Evolutionary conservation across 106 monocot genomes (phyloP).

Genomic region (Alisma plantagoaquatica): DNA sequence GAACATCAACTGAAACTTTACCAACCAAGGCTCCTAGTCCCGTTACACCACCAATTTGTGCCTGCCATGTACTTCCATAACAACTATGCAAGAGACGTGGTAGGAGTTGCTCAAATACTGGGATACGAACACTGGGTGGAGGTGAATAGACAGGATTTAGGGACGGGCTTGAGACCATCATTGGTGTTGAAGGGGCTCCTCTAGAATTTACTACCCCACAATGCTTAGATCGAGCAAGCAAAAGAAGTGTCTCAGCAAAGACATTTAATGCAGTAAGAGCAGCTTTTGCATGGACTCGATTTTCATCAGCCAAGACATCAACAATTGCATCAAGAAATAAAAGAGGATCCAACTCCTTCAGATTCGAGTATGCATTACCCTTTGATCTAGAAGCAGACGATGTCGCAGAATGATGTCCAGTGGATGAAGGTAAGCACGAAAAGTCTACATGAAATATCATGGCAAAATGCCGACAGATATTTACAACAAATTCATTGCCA

Average conservation of each 20-base stretch:
- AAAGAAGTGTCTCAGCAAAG: slow-evolving; percentile 80
- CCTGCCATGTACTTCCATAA: slow-evolving; percentile 97
- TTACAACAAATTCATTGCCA: slow-evolving; percentile 69
- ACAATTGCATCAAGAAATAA: slow-evolving; percentile 97
- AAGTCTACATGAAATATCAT: slow-evolving; percentile 96
- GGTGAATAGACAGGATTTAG: slow-evolving; percentile 91
- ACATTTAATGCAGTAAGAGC: slow-evolving; percentile 63
- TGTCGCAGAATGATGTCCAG: slow-evolving; percentile 36
- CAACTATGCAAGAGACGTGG: slow-evolving; percentile 95
- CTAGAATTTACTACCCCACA: slow-evolving; percentile 46
- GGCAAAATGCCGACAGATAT: slow-evolving; percentile 92
- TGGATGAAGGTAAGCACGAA: slow-evolving; percentile 30
- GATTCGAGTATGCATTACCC: slow-evolving; percentile 40
- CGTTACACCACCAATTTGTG: slow-evolving; percentile 96
- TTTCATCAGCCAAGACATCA: slow-evolving; percentile 86
- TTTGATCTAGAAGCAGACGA: slow-evolving; percentile 43
- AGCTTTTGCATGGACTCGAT: slow-evolving; percentile 73
- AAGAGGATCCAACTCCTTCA: slow-evolving; percentile 91
- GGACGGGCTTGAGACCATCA: slow-evolving; percentile 96
- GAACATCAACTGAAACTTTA: slow-evolving; percentile 89
- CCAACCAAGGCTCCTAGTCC: slow-evolving; percentile 93
- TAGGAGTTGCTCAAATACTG: slow-evolving; percentile 92
- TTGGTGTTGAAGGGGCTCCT: slow-evolving; percentile 76
- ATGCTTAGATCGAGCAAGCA: slow-evolving; percentile 82
- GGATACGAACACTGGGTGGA: slow-evolving; percentile 65